phyloP scores from a whole-genome alignment of 352 stramenopile species.

The Phytophthora vignae region DNA sequence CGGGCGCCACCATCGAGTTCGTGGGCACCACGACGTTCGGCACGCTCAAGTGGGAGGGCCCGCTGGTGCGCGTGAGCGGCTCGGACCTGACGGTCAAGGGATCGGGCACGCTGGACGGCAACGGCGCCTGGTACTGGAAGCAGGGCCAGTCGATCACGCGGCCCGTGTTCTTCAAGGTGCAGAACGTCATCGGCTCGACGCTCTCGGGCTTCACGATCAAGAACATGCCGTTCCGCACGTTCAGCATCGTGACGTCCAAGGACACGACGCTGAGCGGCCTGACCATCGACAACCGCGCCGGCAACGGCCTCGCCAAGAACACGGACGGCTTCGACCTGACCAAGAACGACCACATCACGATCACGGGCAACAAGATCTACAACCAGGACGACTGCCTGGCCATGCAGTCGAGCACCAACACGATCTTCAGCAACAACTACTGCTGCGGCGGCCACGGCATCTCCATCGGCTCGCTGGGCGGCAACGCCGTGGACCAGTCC shows the following conservation, averaged over 20 bases:
- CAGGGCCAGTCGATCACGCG: slow-evolving; percentile 29
- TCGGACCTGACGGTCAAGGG: slow-evolving; percentile 28
- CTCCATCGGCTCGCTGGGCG: slow-evolving; percentile 45
- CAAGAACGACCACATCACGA: slow-evolving; percentile 24
- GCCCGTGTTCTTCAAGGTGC: slow-evolving; percentile 21
- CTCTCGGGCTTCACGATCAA: slow-evolving; percentile 41
- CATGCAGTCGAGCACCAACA: slow-evolving; percentile 34
- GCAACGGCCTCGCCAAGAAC: slow-evolving; percentile 17
- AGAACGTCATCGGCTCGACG: slow-evolving; percentile 20
- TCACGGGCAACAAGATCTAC: slow-evolving; percentile 23
- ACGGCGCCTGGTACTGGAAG: slow-evolving; percentile 44
- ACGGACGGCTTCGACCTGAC: slow-evolving; percentile 21
- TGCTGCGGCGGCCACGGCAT: slow-evolving; percentile 30
- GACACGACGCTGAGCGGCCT: slow-evolving; percentile 15
- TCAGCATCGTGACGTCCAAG: slow-evolving; percentile 35
- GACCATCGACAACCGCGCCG: slow-evolving; percentile 4
- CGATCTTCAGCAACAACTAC: slow-evolving; percentile 23
- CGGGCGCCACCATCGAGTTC: slow-evolving; percentile 36
- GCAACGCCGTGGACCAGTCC: slow-evolving; percentile 19
- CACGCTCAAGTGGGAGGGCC: slow-evolving; percentile 36
- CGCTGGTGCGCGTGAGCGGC: slow-evolving; percentile 32
- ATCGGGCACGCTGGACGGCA: slow-evolving; percentile 38
- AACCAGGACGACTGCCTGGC: slow-evolving; percentile 25
- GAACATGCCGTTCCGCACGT: slow-evolving; percentile 33
- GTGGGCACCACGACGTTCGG: slow-evolving; percentile 44